Conservation (phyloP, 192 early-diverging fungal species). For the Backusella morwellensis region DNA sequence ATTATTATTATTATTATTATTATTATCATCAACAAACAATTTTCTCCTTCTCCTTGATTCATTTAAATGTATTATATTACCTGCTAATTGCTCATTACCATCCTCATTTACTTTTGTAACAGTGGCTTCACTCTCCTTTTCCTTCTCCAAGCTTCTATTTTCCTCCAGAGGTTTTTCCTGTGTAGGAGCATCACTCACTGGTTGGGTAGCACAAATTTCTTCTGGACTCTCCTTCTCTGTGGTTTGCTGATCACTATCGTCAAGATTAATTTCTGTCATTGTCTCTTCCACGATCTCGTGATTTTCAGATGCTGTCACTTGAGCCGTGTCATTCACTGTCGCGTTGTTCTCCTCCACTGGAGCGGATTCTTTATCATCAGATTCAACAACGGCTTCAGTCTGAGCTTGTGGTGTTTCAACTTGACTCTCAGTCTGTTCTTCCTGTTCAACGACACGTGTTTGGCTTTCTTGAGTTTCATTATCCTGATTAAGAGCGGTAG, state of each 20-base stretch:
- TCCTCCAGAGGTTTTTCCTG: background rate
- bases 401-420: background rate
- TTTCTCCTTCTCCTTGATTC: background rate
- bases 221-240: background rate
- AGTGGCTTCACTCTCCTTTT: background rate
- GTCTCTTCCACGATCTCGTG: conserved; percentile 2
- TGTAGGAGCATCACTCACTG: background rate
- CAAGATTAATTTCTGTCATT: background rate
- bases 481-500: background rate
- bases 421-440: background rate
- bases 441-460: background rate
- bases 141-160: background rate
- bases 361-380: background rate
- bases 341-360: background rate
- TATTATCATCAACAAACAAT: background rate
- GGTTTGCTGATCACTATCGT: background rate
- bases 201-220: background rate
- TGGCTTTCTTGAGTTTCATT: background rate
- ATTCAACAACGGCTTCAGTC: background rate
- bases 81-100: background rate
- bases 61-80: background rate
- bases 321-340: background rate
- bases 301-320: background rate
- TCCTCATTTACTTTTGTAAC: background rate
- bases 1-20: background rate